A percentile compares a stretch with the other conserved stretches of the same genome.
These are phyloP conservation scores for Naganishia randhawae DNA, from an alignment of 768 basidiomycete species.

Conservation along the genomic window DNA sequence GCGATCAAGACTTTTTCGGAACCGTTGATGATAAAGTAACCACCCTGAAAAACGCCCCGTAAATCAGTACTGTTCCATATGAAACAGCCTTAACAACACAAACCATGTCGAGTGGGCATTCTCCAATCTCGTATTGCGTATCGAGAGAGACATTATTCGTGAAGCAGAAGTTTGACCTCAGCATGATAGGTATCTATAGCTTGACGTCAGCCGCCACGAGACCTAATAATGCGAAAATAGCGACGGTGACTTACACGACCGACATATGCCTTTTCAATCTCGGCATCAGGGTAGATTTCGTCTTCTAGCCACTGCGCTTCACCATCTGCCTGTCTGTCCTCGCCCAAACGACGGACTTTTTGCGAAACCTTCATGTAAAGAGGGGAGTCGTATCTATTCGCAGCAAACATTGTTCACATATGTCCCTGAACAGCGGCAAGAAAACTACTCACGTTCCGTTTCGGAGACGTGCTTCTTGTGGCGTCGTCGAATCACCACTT, in stretches of 20 bases:
- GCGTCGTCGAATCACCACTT: conserved; percentile 85
- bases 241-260: conserved; percentile 40
- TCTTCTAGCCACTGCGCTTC: conserved; percentile 21
- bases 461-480: conserved; percentile 89
- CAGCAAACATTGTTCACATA: background rate
- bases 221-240: too few relatives aligned
- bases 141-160: conserved; percentile 68
- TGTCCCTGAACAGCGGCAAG: background rate
- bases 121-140: conserved; percentile 81
- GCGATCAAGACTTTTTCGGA: conserved; percentile 99
- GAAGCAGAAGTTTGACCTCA: conserved; percentile 91
- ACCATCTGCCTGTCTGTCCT: conserved; percentile 19
- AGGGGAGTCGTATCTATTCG: conserved; percentile 26
- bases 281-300: conserved; percentile 18
- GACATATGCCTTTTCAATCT: conserved; percentile 26
- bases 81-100: conserved; percentile 22
- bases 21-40: conserved; percentile 99
- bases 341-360: conserved; percentile 61
- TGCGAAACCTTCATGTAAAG: conserved; percentile 36
- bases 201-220: background rate
- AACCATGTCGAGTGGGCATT: conserved; percentile 87
- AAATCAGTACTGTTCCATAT: conserved; percentile 43
- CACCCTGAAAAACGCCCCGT: conserved; percentile 57
- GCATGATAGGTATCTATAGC: conserved; percentile 89
- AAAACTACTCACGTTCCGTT: conserved; percentile 65